Evolutionary conservation across 352 stramenopile species (phyloP), one percentile per base, ranked within the genome.

Genomic region (Pythium folliculosum): DNA sequence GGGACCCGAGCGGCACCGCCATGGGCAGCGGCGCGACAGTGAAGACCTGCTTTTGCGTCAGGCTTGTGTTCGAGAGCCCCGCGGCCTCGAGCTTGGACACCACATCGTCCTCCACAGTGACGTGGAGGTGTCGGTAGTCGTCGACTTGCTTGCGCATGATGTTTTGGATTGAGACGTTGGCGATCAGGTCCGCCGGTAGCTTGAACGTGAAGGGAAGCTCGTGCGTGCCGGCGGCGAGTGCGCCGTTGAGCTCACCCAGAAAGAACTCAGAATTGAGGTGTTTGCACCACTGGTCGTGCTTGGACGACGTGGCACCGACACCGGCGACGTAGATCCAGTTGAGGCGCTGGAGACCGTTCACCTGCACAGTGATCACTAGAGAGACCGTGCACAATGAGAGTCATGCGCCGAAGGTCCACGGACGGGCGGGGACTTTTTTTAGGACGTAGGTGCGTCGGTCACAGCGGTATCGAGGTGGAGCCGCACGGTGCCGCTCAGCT

Each of bases 141-240:
- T 60, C 53, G 35, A 60, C 19, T 22, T 60, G 53, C 37, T 60
- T 60, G 32, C 53, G 53, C 17, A 60, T 22, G 17, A 60, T 13
- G 3, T n/a, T 19, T 13, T 48, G 17, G 8, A 60, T n/a, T n/a
- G n/a, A 22, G 14, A 35, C 43, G 10, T 43, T 45, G 21, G 37
- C 45, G 53, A 60, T 49, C 53, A 60, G 8, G n/a, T 60, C 53
- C 27, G 4, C 37, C 13, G 53, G 53, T 1, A 60, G 21, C 53
- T 60, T 23, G 37, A 60, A 50, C 21, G 53, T 38, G 13, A 60
- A 60, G 0, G 53, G 53, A n/a, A 60, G 35, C 5, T 60, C 53
- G 37, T 60, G 53, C 0, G 45, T 30, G 17, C 53, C 53, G 35
- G 9, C 35, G 37, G 53, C 9, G 10, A 60, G 22, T 13, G 35